Percentiles rank a stretch among this genome's conserved stretches.
phyloP scores from a whole-genome alignment of 352 stramenopile genomes.

The Globisporangium splendens region DNA sequence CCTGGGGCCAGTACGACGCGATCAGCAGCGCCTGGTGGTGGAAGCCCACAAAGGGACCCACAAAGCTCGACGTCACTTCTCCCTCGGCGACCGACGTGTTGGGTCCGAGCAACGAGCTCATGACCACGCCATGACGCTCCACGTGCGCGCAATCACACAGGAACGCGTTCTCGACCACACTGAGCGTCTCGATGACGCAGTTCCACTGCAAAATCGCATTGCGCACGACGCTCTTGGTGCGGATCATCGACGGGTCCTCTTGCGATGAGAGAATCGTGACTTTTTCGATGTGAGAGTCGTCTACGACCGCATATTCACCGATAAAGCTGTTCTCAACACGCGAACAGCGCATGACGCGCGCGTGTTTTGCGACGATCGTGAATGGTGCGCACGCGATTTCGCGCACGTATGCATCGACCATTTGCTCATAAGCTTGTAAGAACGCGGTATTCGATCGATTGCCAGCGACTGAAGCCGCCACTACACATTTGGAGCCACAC shows the following conservation, averaged over 20 bases:
- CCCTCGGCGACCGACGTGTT: constrained; percentile 87
- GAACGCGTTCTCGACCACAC: constrained; percentile 62
- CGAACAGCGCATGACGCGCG: constrained; percentile 54
- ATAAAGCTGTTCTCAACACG: constrained; percentile 67
- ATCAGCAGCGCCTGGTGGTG: constrained; percentile 94
- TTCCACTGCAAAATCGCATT: constrained; percentile 73
- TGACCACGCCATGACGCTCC: constrained; percentile 79
- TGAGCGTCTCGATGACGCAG: constrained; percentile 54
- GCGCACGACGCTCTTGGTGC: constrained; percentile 59
- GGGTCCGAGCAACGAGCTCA: constrained; percentile 82
- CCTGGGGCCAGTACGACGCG: constrained; percentile 87
- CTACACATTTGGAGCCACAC: constrained; percentile 2
- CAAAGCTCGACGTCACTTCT: constrained; percentile 88
- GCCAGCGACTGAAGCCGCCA: constrained; percentile 41
- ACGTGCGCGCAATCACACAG: constrained; percentile 79
- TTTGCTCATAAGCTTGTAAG: constrained; percentile 36
- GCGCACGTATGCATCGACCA: constrained; percentile 56
- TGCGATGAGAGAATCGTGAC: constrained; percentile 66
- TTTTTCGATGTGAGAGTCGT: constrained; percentile 57
- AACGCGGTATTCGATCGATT: constrained; percentile 36
- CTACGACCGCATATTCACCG: constrained; percentile 46
- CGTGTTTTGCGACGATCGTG: constrained; percentile 46
- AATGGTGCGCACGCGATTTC: constrained; percentile 30
- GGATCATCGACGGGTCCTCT: constrained; percentile 38
- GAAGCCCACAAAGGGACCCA: constrained; percentile 94